These are phyloP conservation scores for Quercus mongolica DNA, from an alignment of 306 rosid genomes.

Conservation along the genomic window DNA sequence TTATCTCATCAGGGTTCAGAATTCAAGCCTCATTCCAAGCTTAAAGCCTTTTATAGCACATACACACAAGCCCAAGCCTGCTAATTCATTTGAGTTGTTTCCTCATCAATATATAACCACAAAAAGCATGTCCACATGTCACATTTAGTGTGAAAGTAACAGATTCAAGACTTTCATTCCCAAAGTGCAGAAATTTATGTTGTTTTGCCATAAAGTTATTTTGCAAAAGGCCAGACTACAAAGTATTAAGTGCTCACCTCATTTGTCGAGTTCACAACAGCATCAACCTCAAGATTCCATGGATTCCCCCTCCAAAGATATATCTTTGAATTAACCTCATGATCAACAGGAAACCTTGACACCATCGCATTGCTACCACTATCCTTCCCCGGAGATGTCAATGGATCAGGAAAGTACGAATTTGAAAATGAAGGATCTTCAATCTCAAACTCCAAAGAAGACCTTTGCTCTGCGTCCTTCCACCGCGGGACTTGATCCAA, in stretches of 20 bases:
- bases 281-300: constrained; percentile 99
- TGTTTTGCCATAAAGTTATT: not conserved
- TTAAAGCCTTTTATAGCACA: not conserved
- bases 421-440: constrained; percentile 65
- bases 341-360: constrained; percentile 82
- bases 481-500: constrained; percentile 94
- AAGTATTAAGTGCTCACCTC: constrained; percentile 52
- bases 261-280: constrained; percentile 93
- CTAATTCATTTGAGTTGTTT: not conserved
- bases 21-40: not conserved
- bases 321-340: constrained; percentile 76
- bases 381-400: constrained; percentile 51
- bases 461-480: constrained; percentile 79
- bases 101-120: not conserved
- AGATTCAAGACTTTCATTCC: not conserved
- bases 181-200: constrained; percentile 1
- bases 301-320: constrained; percentile 97
- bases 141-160: not conserved
- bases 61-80: not conserved
- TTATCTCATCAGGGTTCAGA: not conserved
- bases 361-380: constrained; percentile 41
- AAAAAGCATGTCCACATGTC: not conserved
- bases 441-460: constrained; percentile 48
- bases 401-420: constrained; percentile 74
- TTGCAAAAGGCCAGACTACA: not conserved